Percentiles rank a stretch among this genome's conserved stretches.
phyloP scores from a whole-genome alignment of 306 rosid species.

The Rosa persica region DNA sequence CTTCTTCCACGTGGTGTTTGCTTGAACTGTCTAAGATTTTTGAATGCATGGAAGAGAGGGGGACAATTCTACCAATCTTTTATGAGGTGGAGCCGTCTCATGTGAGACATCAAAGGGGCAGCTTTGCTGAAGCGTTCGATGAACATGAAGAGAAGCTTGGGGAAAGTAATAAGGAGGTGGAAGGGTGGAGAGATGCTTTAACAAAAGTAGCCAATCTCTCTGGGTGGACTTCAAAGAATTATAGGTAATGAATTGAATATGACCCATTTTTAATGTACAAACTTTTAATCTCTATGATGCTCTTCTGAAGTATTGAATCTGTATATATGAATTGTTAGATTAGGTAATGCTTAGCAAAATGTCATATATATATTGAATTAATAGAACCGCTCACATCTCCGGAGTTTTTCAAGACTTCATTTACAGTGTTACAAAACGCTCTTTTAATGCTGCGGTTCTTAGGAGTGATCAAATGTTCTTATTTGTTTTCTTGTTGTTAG shows the following conservation, averaged over 20 bases:
- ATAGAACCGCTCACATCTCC: no score
- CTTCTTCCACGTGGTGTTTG: background rate
- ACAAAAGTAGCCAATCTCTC: constrained; percentile 4
- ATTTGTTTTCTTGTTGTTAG: background rate
- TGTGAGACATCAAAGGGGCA: constrained; percentile 20
- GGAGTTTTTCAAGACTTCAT: no score
- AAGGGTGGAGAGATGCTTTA: constrained; percentile 4
- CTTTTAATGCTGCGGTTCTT: no score
- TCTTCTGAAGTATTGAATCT: no score
- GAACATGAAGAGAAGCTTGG: constrained; percentile 9
- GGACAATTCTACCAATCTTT: constrained; percentile 6
- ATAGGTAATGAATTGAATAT: background rate
- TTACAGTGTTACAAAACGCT: no score
- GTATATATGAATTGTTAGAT: no score
- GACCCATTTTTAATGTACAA: no score
- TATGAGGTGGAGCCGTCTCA: constrained; percentile 19
- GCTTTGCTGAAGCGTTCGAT: constrained; percentile 11
- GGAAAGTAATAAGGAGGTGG: background rate
- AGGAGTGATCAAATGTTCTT: background rate
- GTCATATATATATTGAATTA: no score
- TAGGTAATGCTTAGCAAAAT: no score
- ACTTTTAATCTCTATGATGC: no score
- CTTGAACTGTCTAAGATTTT: constrained; percentile 20
- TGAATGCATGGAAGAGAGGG: background rate
- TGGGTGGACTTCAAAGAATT: background rate